phyloP scores from a whole-genome alignment of 441 rosid genomes.

The Francoa sonchifolia region DNA sequence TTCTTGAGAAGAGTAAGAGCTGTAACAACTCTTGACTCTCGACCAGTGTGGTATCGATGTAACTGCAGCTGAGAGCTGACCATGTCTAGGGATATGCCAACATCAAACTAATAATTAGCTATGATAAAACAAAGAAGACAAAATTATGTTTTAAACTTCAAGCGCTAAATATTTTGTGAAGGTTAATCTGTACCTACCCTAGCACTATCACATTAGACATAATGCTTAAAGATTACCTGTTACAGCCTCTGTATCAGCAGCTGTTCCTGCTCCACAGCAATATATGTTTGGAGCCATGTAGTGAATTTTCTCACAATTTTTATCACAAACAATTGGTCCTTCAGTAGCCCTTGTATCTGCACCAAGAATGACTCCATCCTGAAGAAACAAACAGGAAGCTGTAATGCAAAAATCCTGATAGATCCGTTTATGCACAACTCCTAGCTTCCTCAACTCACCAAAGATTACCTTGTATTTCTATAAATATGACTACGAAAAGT shows the following conservation, averaged over 20 bases:
- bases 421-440: too few species aligned
- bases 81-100: constrained; percentile 47
- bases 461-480: too few species aligned
- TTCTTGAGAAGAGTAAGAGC: constrained; percentile 82
- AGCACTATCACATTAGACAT: neutral
- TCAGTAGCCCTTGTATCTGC: constrained; percentile 98
- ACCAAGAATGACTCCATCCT: constrained; percentile 97
- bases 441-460: too few species aligned
- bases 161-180: neutral
- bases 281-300: constrained; percentile 96
- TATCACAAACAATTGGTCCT: constrained; percentile 94
- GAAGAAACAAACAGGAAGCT: too few species aligned
- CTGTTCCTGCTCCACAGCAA: constrained; percentile 99
- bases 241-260: constrained; percentile 95
- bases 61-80: constrained; percentile 90
- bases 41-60: constrained; percentile 83
- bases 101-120: constrained; percentile 8
- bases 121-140: neutral
- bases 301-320: constrained; percentile 95
- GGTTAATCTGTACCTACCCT: neutral
- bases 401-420: too few species aligned
- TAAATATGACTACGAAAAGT: too few species aligned
- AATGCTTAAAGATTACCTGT: constrained; percentile 43
- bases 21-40: constrained; percentile 86
- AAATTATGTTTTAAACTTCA: neutral